These are phyloP conservation scores for Colletotrichum paranaense DNA, from an alignment of 2,329 filamentous ascomycete species.

Conservation along the genomic window DNA sequence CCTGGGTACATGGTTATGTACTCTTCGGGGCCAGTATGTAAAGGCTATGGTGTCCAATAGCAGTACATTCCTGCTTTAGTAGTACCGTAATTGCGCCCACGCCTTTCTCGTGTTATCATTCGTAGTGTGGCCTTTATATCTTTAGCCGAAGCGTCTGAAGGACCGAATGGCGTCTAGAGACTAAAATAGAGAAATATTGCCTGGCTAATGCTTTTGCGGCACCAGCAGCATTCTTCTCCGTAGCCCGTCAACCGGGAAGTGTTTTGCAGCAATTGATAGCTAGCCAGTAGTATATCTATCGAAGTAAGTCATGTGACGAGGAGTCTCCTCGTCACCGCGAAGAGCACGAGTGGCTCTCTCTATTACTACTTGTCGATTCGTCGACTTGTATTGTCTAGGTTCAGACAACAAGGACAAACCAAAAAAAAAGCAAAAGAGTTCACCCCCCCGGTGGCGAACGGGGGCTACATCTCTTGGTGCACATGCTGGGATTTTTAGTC, in stretches of 20 bases:
- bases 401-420: background rate
- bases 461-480: too few species aligned
- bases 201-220: background rate
- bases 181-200: background rate
- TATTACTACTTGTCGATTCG: too few species aligned
- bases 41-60: background rate
- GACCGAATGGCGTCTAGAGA: background rate
- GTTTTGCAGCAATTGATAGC: too few species aligned
- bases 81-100: background rate
- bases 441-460: too few species aligned
- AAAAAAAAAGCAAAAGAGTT: background rate
- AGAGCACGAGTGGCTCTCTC: too few species aligned
- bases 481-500: too few species aligned
- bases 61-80: background rate
- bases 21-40: background rate
- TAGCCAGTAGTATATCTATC: too few species aligned
- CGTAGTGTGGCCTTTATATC: background rate
- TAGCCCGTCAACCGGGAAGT: too few species aligned
- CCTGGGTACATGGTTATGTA: background rate
- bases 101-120: background rate
- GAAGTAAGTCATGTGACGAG: too few species aligned
- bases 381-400: too few species aligned
- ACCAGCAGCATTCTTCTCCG: too few species aligned
- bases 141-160: background rate
- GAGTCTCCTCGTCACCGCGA: too few species aligned